Base-by-base conservation (phyloP, 2,329 filamentous ascomycete species). In the Pyrenochaeta sp. region DNA sequence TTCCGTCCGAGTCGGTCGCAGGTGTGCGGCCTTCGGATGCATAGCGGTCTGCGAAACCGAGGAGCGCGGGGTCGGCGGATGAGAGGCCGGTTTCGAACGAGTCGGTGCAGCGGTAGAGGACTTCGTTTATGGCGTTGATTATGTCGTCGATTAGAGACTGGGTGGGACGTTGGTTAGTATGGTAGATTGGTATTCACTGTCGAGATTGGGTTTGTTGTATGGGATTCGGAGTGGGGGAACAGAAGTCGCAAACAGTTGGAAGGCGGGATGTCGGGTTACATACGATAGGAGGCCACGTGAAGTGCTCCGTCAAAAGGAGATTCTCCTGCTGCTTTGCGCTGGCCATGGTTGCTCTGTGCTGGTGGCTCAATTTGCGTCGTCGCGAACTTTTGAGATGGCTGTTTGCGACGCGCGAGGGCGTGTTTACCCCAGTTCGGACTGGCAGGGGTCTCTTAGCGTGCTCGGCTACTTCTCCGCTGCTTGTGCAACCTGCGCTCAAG, bases 131-230 rank as follows among this genome's bases (percentile, higher is more conserved):
- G 41, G 88, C 89, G 78, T 97, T 96, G 77, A 97, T 96, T 61
- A 97, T 92, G 74, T 97, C 93, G 82, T 99, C 94, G 65, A 99
- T 88, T 28, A 99, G 84, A 49, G 89, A 89, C 92, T 96, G 63
- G 18, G 40, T 35, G 8, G 11, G 19, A 21, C 22, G 27, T 30
- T 30, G 19, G 27, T 17, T 7, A 17, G 14, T 4, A 30, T n/a
- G n/a, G n/a, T n/a, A n/a, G n/a, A n/a, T n/a, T n/a, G n/a, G n/a
- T n/a, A n/a, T n/a, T n/a, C n/a, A n/a, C n/a, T n/a, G n/a, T n/a
- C n/a, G n/a, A n/a, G n/a, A n/a, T n/a, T n/a, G n/a, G n/a, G n/a
- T n/a, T n/a, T n/a, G n/a, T n/a, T n/a, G n/a, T n/a, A n/a, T n/a
- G 11, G 26, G n/a, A 28, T 9, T 14, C 14, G 4, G n/a, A 15